Evolutionary conservation across 495 filamentous ascomycete genomes (phyloP), one percentile per base, ranked within the genome.

Genomic region (Wilcoxina mikolae): DNA sequence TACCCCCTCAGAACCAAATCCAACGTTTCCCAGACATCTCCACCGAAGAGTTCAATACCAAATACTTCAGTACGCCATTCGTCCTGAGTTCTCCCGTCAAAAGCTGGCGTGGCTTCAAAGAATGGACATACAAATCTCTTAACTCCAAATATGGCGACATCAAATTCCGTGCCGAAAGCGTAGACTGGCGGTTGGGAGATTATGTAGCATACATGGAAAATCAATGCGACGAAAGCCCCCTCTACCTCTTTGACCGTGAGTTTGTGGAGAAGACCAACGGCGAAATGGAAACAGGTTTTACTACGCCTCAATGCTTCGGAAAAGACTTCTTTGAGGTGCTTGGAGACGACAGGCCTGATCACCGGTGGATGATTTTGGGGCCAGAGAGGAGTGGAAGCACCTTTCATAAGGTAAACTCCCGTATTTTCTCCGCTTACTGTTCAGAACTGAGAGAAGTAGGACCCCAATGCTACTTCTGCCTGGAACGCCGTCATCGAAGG

Each of bases 401-500:
- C 5, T 95, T 95, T 61, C 91, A 98, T 72, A 95, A 95, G 65
- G 82, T 85, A 83, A 64, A 79, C 17, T n/a, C 3, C 2, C 27
- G 15, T 27, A 27, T 28, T 11, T 31, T 4, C 29, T 7, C n/a
- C 31, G n/a, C 17, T 18, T 20, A 5, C 26, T 12, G 10, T 17
- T 28, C 18, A 54, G 18, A 15, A 45, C 7, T 46, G 3, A 45
- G 9, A 9, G 18, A 45, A 17, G 42, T 45, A 61, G 67, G 78
- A 81, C 51, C 78, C 78, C 39, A 79, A 76, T 56, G 75, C 70
- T 0, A 76, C 75, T 22, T 89, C 84, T 58, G 91, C 91, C 2
- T 98, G 91, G 91, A 98, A 98, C 66, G 90, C 91, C 0, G 89
- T 96, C 15, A 67, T 98, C 28, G 76, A 82, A 51, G 91, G 91